Evolutionary conservation across 345 rosid genomes (phyloP).

Genomic region (Diplotaxis tenuifolia): DNA sequence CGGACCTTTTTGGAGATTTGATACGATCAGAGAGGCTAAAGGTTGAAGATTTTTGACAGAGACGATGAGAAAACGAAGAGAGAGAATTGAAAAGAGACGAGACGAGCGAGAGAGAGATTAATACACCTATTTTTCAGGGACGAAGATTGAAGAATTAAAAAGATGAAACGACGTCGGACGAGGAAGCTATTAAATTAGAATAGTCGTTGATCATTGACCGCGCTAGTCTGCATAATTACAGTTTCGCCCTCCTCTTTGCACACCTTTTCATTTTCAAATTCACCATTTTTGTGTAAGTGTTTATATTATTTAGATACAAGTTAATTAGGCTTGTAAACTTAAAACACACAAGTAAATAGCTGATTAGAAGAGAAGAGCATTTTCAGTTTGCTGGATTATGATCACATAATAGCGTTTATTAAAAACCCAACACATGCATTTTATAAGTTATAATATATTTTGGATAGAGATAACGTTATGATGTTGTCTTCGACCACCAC

Average conservation of each 20-base stretch:
- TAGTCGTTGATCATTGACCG: constrained; percentile 27
- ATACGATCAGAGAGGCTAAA: constrained; percentile 17
- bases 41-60: background rate
- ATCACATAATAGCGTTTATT: background rate
- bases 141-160: too few species aligned
- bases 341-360: background rate
- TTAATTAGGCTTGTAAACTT: too few species aligned
- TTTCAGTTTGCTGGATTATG: background rate
- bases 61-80: background rate
- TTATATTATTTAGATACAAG: too few species aligned
- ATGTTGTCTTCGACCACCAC: background rate
- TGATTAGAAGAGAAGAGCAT: background rate
- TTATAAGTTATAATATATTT: background rate
- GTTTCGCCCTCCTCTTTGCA: constrained; percentile 18
- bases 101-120: background rate
- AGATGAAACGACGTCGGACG: constrained; percentile 31
- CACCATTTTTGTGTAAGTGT: too few species aligned
- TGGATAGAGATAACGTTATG: background rate
- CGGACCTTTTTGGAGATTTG: constrained; percentile 16
- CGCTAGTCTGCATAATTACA: background rate
- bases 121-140: too few species aligned
- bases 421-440: constrained; percentile 6
- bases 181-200: constrained; percentile 25
- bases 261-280: too few species aligned
- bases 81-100: too few species aligned